Base-by-base conservation (phyloP, 495 filamentous ascomycete genomes). In the Beverwykella pulmonaria region DNA sequence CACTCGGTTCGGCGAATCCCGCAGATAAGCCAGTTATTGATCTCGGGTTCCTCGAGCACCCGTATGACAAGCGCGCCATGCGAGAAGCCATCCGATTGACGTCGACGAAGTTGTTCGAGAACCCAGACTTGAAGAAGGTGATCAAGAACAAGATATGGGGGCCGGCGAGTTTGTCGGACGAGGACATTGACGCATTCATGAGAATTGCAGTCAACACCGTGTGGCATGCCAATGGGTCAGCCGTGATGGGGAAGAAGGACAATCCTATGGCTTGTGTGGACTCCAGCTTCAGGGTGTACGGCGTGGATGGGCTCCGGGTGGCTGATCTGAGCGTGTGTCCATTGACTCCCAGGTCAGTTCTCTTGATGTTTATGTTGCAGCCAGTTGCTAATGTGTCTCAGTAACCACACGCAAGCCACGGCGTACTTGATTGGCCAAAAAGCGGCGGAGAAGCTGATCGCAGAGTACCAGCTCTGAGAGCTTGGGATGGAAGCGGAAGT, bases 21-120 rank as follows among this genome's bases (percentile, higher is more conserved):
- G 58, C 49, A 10, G 68, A 71, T 48, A 62, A 53, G 36, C 63
- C 63, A 23, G 27, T 67, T n/a, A 67, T 71, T 34, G 63, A 71
- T 20, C 44, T 63, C 0, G 64, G 34, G 14, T 71, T 55, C 27
- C 48, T 71, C 19, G 23, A 59, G 53, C 80, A 85, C 49, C 79
- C 82, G 6, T 89, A 80, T 56, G 88, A 90, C 67, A 79, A 79
- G 4, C 81, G 82, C 1, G 78, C 80, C 0, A 80, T 81, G 14
- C 73, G 87, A 36, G 83, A 88, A 68, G 77, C 81, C 1, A 77
- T 84, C 34, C 78, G 82, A 2, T 75, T 83, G 8, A 72, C 77
- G 12, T 68, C 52, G 0, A 36, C 84, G 1, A 73, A 81, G 25
- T 56, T 87, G 14, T 74, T 78, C 7, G 74, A 76, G 1, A 75